Base-by-base conservation (phyloP, 345 rosid species). In the Punica granatum region DNA sequence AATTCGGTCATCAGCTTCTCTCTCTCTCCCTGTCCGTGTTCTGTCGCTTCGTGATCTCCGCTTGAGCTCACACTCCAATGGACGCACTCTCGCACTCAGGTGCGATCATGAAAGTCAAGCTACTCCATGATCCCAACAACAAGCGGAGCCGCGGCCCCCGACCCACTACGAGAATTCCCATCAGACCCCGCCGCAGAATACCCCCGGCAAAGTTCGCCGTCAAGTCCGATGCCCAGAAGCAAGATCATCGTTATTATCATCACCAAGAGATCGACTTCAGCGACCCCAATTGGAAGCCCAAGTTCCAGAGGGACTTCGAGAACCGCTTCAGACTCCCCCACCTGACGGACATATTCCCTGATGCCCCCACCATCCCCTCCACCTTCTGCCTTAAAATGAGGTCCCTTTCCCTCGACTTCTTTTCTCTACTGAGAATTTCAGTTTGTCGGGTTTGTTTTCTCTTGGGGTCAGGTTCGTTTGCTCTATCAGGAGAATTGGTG, bases 341-440 rank as follows among this genome's bases (percentile, higher is more conserved):
- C 67, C 46, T 95, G 69, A 88, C 89, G 30, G 96, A 95, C 61
- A 49, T 80, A 4, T 88, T 92, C 68, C 83, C 89, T 11, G 92
- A 90, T 54, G 86, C 83, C 1, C 69, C 71, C 4, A 70, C 97
- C 2, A 84, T 90, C 64, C 96, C 83, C 64, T 94, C 98, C 0
- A 92, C 99, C 13, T 90, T 94, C 65, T 94, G 97, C 71, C 96
- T 88, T 56, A 80, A 72, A 76, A 92, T 92, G 96, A 88, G 98
- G 98, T 90, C 51, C 41, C 6, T 28, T 23, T 32, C 41, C 28
- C 9, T 6, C 0, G 9, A 11, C 65, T 44, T 21, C 53, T 35
- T 53, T 69, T 30, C n/a, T 67, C 33, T 5, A 11, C 11, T 37
- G 41, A n/a, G 25, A 69, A 67, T 62, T 37, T 30, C 18, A 16